These are phyloP conservation scores for Globisporangium solare DNA, from an alignment of 352 stramenopile species.

Conservation along the genomic window DNA sequence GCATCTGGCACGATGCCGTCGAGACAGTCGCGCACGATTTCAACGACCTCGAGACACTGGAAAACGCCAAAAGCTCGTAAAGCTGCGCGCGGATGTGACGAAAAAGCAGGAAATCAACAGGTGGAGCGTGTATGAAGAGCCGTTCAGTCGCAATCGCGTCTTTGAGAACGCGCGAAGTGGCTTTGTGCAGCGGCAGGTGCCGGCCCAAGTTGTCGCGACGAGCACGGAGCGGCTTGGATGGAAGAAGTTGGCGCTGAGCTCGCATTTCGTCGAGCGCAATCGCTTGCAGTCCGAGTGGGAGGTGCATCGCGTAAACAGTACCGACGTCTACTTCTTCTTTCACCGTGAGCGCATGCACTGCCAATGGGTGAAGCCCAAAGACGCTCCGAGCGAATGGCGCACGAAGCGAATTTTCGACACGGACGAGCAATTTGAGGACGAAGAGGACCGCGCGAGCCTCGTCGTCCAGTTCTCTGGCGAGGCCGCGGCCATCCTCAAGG, in stretches of 20 bases:
- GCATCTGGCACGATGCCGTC: constrained; percentile 39
- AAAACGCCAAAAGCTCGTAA: constrained; percentile 31
- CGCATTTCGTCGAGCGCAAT: constrained; percentile 56
- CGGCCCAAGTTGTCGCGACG: constrained; percentile 28
- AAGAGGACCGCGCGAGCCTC: constrained; percentile 38
- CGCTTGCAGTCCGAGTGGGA: constrained; percentile 48
- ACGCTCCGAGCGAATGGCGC: constrained; percentile 35
- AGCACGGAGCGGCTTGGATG: constrained; percentile 36
- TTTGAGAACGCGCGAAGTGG: constrained; percentile 58
- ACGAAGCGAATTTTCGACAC: constrained; percentile 56
- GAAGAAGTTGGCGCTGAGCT: constrained; percentile 47
- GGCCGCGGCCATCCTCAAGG: constrained; percentile 29
- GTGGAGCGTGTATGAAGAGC: constrained; percentile 55
- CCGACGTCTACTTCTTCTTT: constrained; percentile 75
- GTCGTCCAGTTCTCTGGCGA: constrained; percentile 41
- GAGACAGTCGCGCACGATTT: constrained; percentile 40
- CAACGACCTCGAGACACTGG: constrained; percentile 49
- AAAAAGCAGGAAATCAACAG: constrained; percentile 16
- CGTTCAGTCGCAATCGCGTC: constrained; percentile 47
- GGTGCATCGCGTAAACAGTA: constrained; percentile 45
- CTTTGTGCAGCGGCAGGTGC: constrained; percentile 65
- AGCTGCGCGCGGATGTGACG: constrained; percentile 1
- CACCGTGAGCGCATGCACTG: constrained; percentile 44
- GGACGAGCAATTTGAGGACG: constrained; percentile 39
- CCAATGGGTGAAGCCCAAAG: constrained; percentile 50